Base-by-base conservation (phyloP, 2,329 filamentous ascomycete species). In the Fusarium sororula region DNA sequence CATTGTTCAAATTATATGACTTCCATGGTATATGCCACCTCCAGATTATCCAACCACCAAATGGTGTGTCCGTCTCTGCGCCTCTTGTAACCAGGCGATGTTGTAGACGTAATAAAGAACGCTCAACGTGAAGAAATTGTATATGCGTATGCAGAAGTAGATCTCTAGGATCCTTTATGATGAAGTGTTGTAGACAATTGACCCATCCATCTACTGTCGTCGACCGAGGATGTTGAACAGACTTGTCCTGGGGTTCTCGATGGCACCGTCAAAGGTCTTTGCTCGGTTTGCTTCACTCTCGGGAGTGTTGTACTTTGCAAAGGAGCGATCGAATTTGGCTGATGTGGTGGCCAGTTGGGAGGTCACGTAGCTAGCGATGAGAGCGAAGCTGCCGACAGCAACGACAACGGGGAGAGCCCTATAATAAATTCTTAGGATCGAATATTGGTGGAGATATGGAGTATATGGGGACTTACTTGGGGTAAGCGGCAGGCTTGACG, bases 251-350 rank as follows among this genome's bases (percentile, higher is more conserved):
- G 82, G 81, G 63, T 83, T 82, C 39, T 74, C 66, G 57, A 79
- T 68, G 26, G 73, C 73, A 28, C 79, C 80, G 2, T 80, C 79
- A 66, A 83, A 84, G 30, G 81, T 75, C 39, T 62, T 80, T 58
- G 68, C 74, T 32, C 82, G 78, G 20, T 77, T 78, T 10, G 79
- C 80, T 60, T 84, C 82, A 65, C 83, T 84, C 67, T 82, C 70
- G 11, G 81, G 71, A 13, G 79, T 83, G 74, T 83, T 79, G 78
- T 84, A 84, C 64, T 80, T 79, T 41, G 80, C 63, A 67, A 84
- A 84, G 69, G 79, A 82, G 45, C 79, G 79, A 68, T 84, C 83
- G 76, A 84, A 80, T 10, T 78, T 80, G 37, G 73, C 71, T 10
- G 82, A 83, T 61, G 81, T 79, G 37, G 63, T 75, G 45, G 68